Percentiles rank a stretch among this genome's conserved stretches.
phyloP scores from a whole-genome alignment of 2,329 filamentous ascomycete species.

The Lachnellula subtilissima region DNA sequence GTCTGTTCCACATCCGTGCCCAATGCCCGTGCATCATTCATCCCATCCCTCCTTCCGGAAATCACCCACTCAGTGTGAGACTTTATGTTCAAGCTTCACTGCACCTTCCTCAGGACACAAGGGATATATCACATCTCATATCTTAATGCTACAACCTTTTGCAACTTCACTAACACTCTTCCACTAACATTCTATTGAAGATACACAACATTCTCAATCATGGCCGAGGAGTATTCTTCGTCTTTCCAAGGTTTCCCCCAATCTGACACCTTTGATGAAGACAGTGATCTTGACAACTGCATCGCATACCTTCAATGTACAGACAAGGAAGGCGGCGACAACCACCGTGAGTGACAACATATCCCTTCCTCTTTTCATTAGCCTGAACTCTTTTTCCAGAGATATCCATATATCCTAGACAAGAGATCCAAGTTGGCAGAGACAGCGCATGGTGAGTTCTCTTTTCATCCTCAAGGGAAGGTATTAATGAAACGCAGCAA shows the following conservation, averaged over 20 bases:
- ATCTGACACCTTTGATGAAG: not conserved
- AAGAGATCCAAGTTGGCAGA: conserved; percentile 28
- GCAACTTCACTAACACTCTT: not conserved
- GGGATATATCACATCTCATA: not conserved
- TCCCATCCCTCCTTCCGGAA: not conserved
- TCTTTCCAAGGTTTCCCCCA: not conserved
- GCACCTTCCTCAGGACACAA: not conserved
- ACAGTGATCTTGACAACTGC: not conserved
- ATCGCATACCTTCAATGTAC: not conserved
- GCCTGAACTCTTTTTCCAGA: conserved; percentile 6
- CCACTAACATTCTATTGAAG: not conserved
- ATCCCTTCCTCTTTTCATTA: not conserved
- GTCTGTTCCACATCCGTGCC: no score
- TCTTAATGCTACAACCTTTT: not conserved
- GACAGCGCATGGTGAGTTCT: conserved; percentile 27
- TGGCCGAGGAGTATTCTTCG: not conserved
- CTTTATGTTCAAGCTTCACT: not conserved
- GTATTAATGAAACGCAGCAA: conserved; percentile 29
- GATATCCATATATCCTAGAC: conserved; percentile 12
- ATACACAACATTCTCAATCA: not conserved
- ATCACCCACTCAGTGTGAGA: not conserved
- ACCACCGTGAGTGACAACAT: conserved; percentile 3
- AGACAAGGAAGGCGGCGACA: not conserved
- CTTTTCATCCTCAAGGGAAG: not conserved
- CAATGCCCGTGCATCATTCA: no score